phyloP scores from a whole-genome alignment of 2,329 filamentous ascomycete species.

The Fusarium sp. region DNA sequence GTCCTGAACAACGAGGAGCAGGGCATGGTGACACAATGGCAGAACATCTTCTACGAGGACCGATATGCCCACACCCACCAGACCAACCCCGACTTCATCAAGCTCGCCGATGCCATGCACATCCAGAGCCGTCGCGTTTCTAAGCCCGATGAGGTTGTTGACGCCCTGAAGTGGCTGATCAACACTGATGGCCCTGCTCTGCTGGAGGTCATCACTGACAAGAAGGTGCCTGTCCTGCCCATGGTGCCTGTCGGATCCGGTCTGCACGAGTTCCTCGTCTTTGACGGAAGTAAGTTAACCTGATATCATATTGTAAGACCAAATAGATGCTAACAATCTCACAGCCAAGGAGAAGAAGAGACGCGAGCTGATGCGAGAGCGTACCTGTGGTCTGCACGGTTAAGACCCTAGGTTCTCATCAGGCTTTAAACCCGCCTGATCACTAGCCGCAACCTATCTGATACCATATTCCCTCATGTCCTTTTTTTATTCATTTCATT shows the following conservation, averaged over 20 bases:
- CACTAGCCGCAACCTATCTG: slow-evolving; percentile 11
- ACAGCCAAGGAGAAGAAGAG: slow-evolving; percentile 76
- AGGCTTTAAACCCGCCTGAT: slow-evolving; percentile 36
- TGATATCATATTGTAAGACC: neutral
- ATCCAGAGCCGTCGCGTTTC: slow-evolving; percentile 78
- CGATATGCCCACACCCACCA: slow-evolving; percentile 94
- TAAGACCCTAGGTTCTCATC: slow-evolving; percentile 12
- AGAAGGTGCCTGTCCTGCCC: slow-evolving; percentile 93
- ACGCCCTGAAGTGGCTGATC: slow-evolving; percentile 88
- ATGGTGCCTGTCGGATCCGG: slow-evolving; percentile 93
- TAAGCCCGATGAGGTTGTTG: slow-evolving; percentile 81
- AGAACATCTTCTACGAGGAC: slow-evolving; percentile 96
- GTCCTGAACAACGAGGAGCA: slow-evolving; percentile 97
- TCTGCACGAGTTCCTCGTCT: slow-evolving; percentile 86
- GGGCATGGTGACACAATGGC: slow-evolving; percentile 99
- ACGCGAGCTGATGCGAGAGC: slow-evolving; percentile 73
- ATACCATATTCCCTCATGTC: slow-evolving; percentile 33
- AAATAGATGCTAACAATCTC: slow-evolving; percentile 49
- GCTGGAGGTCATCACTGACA: slow-evolving; percentile 91
- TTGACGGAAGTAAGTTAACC: slow-evolving; percentile 48
- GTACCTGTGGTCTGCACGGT: slow-evolving; percentile 65
- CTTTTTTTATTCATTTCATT: slow-evolving; percentile 19
- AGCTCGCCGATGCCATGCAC: slow-evolving; percentile 91
- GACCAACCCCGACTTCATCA: slow-evolving; percentile 94
- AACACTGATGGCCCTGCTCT: slow-evolving; percentile 90